phyloP scores from a whole-genome alignment of 257 asterid species.

The Plectranthus barbatus region DNA sequence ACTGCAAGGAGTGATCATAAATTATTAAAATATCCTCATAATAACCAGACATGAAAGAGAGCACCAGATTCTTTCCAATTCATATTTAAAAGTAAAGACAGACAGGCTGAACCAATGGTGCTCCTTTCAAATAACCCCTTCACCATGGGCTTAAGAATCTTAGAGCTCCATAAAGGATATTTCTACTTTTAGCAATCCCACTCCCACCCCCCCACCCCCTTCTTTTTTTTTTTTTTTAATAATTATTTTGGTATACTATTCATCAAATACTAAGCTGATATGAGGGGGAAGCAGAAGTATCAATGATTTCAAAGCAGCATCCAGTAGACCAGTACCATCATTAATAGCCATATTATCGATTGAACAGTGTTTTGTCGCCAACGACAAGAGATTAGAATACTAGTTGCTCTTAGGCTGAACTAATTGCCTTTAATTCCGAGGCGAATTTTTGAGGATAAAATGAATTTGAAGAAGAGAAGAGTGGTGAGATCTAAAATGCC shows the following conservation, averaged over 20 bases:
- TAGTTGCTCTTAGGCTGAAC: neutral
- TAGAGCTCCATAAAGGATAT: neutral
- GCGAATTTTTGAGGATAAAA: neutral
- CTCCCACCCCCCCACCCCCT: too few relatives aligned
- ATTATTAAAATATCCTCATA: constrained; percentile 8
- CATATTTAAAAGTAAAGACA: neutral
- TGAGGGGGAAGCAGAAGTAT: neutral
- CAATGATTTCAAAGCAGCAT: neutral
- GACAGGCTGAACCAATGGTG: neutral
- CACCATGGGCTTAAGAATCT: too few relatives aligned
- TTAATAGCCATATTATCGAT: neutral
- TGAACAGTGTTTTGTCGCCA: neutral
- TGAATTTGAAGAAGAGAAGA: too few relatives aligned
- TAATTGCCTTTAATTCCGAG: too few relatives aligned
- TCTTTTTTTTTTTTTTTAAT: neutral
- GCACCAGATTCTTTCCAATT: constrained; percentile 5
- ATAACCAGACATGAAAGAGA: constrained; percentile 12
- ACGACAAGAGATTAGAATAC: neutral
- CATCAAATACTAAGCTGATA: constrained; percentile 1
- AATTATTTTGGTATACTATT: neutral
- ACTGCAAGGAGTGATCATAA: constrained; percentile 39
- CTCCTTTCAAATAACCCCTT: neutral
- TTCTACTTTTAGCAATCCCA: too few relatives aligned
- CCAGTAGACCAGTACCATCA: neutral
- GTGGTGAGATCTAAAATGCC: too few relatives aligned